Conservation (phyloP, 23 red algal genomes). For the Gracilariopsis chorda region DNA sequence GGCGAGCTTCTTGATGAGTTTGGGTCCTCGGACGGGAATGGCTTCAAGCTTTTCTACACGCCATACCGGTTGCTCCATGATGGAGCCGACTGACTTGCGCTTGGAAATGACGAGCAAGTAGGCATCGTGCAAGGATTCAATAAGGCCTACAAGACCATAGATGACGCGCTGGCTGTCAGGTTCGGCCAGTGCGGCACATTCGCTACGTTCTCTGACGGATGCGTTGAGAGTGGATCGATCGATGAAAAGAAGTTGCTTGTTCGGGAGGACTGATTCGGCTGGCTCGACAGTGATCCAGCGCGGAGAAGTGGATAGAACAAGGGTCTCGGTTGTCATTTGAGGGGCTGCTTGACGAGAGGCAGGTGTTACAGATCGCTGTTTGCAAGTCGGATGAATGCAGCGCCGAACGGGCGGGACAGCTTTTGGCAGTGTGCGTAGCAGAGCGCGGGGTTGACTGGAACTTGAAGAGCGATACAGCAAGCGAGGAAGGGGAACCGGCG, state of each 20-base stretch:
- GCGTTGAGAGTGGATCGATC: slow-evolving; percentile 43
- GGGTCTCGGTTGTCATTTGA: slow-evolving; percentile 54
- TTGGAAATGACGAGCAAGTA: slow-evolving; percentile 57
- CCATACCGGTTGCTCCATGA: slow-evolving; percentile 58
- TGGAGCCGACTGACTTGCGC: slow-evolving; percentile 21
- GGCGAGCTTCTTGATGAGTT: slow-evolving; percentile 34
- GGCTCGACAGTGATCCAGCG: slow-evolving; percentile 77
- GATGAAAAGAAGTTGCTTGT: slow-evolving; percentile 58
- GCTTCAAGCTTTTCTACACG: slow-evolving; percentile 32
- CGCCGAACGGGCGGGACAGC: too few relatives aligned
- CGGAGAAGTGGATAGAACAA: slow-evolving; percentile 60
- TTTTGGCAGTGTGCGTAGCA: too few relatives aligned
- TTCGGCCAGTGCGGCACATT: slow-evolving; percentile 58
- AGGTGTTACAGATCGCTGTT: too few relatives aligned
- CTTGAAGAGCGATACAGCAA: too few relatives aligned
- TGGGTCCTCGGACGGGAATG: slow-evolving; percentile 50
- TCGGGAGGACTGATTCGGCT: neutral
- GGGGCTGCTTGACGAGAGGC: too few relatives aligned
- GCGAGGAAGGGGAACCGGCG: too few relatives aligned
- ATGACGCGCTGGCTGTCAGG: slow-evolving; percentile 43
- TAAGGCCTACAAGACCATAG: slow-evolving; percentile 59
- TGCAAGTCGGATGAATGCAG: too few relatives aligned
- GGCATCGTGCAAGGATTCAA: slow-evolving; percentile 47
- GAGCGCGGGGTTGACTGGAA: too few relatives aligned
- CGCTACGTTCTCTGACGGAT: slow-evolving; percentile 41